Percentiles rank a stretch among this genome's conserved stretches.
Evolutionary conservation across 371 early-diverging fungal genomes (phyloP).

Genomic region (Lichtheimia hyalospora): DNA sequence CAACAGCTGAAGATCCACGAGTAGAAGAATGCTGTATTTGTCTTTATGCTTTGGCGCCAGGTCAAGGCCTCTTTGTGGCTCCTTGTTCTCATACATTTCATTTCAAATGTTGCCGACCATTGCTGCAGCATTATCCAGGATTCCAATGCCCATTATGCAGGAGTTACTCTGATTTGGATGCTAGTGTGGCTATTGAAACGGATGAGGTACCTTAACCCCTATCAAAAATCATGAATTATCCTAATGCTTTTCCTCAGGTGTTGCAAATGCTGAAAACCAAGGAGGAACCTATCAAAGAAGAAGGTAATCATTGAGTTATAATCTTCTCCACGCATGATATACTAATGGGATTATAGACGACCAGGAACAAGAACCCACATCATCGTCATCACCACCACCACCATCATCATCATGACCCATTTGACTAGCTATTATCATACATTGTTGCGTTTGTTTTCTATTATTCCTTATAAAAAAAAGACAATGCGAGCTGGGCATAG

Average conservation of each 20-base stretch:
- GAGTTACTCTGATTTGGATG: conserved; percentile 85
- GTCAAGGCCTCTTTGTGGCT: conserved; percentile 88
- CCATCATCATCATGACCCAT: too few relatives aligned
- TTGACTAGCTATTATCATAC: too few relatives aligned
- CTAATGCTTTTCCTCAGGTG: neutral
- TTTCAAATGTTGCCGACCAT: conserved; percentile 82
- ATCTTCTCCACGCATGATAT: too few relatives aligned
- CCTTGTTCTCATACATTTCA: conserved; percentile 93
- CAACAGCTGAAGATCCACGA: conserved; percentile 6
- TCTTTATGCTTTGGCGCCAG: conserved; percentile 78
- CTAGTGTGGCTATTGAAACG: conserved; percentile 58
- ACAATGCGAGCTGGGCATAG: too few relatives aligned
- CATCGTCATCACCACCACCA: too few relatives aligned
- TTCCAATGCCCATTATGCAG: conserved; percentile 91
- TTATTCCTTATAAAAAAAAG: too few relatives aligned
- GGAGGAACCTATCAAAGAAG: too few relatives aligned
- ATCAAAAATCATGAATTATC: neutral
- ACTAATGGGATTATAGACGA: too few relatives aligned
- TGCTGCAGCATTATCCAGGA: conserved; percentile 54
- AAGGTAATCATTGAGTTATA: too few relatives aligned
- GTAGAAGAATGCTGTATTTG: conserved; percentile 90
- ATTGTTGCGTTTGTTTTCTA: too few relatives aligned
- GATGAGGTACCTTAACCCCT: conserved; percentile 9
- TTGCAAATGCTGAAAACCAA: neutral
- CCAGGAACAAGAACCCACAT: too few relatives aligned